Evolutionary conservation across 768 basidiomycete species (phyloP).

Genomic region (Suillus luteus): DNA sequence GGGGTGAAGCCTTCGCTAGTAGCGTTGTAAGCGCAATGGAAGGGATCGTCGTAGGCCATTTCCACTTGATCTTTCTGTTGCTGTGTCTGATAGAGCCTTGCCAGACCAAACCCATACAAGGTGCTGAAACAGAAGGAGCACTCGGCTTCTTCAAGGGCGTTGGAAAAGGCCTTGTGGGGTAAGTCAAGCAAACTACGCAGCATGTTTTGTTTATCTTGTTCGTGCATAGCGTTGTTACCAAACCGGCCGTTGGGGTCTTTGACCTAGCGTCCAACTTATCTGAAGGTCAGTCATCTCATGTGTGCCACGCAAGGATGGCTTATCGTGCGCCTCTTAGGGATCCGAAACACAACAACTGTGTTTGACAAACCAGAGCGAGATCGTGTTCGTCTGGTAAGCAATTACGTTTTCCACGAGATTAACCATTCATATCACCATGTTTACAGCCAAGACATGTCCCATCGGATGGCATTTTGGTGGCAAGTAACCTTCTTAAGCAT

Average conservation of each 20-base stretch:
- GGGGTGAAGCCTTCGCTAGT: constrained; percentile 90
- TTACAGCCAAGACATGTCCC: constrained; percentile 81
- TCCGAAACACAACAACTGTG: constrained; percentile 97
- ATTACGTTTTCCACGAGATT: not conserved
- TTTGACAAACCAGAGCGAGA: constrained; percentile 93
- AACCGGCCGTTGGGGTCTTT: constrained; percentile 95
- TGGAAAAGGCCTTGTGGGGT: constrained; percentile 96
- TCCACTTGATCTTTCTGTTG: not conserved
- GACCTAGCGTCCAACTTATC: constrained; percentile 94
- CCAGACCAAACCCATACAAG: constrained; percentile 96
- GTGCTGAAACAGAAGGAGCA: constrained; percentile 92
- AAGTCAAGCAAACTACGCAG: constrained; percentile 14
- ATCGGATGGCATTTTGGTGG: constrained; percentile 83
- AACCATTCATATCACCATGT: not conserved
- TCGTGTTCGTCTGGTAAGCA: constrained; percentile 73
- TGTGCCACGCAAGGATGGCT: not conserved
- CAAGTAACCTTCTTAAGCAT: constrained; percentile 39
- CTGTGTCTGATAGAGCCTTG: constrained; percentile 13
- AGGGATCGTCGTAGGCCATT: constrained; percentile 76
- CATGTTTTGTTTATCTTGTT: constrained; percentile 5
- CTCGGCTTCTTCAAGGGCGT: constrained; percentile 98
- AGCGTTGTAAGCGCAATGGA: constrained; percentile 96
- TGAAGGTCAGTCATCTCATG: constrained; percentile 61
- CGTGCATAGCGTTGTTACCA: constrained; percentile 76
- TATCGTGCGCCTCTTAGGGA: constrained; percentile 53